Percentiles rank a stretch among this genome's conserved stretches.
phyloP scores from a whole-genome alignment of 495 filamentous ascomycete species.

The Penicillium paradoxum region DNA sequence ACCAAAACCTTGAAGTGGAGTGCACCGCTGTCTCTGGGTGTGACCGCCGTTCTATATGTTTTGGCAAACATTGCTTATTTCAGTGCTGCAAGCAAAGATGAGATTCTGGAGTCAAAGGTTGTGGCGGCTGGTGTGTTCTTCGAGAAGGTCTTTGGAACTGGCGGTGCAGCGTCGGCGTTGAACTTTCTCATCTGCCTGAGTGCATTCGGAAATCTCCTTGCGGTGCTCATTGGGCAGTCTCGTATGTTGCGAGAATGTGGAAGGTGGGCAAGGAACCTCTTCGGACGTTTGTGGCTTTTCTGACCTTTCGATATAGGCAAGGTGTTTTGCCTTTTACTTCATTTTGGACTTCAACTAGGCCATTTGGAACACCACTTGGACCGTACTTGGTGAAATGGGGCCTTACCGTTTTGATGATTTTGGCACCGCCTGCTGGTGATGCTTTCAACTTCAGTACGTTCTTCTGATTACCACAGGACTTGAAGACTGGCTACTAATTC shows the following conservation, averaged over 20 bases:
- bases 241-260: constrained; percentile 59
- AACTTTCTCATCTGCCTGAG: constrained; percentile 59
- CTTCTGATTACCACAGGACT: background rate
- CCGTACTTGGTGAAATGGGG: constrained; percentile 56
- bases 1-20: constrained; percentile 52
- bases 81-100: constrained; percentile 49
- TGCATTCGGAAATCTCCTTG: constrained; percentile 60
- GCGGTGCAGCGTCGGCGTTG: constrained; percentile 46
- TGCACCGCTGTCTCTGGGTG: constrained; percentile 44
- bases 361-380: constrained; percentile 58
- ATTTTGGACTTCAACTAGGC: constrained; percentile 60
- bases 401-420: constrained; percentile 58
- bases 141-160: constrained; percentile 52
- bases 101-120: constrained; percentile 48
- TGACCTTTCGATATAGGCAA: constrained; percentile 39
- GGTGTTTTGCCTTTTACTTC: constrained; percentile 58
- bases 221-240: constrained; percentile 54
- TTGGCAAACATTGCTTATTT: constrained; percentile 61
- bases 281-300: background rate
- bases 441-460: constrained; percentile 56
- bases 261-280: constrained; percentile 15
- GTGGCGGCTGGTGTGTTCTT: constrained; percentile 58
- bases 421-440: constrained; percentile 62
- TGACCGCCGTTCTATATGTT: constrained; percentile 53
- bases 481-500: background rate